These are phyloP conservation scores for Scutellaria barbata DNA, from an alignment of 257 asterid species.

Conservation along the genomic window DNA sequence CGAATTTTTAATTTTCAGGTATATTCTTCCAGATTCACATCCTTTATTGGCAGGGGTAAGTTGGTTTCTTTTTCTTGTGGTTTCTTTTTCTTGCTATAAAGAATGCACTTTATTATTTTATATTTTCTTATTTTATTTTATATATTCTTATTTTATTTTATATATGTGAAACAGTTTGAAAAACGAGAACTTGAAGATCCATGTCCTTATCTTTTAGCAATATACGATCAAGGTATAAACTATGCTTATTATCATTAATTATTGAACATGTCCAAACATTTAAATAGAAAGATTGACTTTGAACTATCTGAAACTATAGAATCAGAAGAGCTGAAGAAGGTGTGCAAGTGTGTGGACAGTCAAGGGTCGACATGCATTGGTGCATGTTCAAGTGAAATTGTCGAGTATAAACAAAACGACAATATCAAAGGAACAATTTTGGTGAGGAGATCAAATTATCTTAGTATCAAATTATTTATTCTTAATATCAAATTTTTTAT, in stretches of 20 bases:
- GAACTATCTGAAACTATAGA: neutral
- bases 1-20: conserved; percentile 44
- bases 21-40: conserved; percentile 65
- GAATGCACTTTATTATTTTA: too few species aligned
- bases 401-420: conserved; percentile 3
- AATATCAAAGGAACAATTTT: conserved; percentile 55
- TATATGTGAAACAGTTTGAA: conserved; percentile 42
- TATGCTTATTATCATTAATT: neutral
- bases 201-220: conserved; percentile 59
- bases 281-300: neutral
- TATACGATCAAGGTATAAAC: conserved; percentile 29
- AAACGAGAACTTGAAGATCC: conserved; percentile 54
- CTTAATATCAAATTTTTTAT: too few species aligned
- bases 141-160: conserved; percentile 9
- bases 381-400: neutral
- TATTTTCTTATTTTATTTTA: too few species aligned
- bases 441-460: conserved; percentile 44
- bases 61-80: neutral
- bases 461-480: too few species aligned
- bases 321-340: conserved; percentile 15
- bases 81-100: too few species aligned
- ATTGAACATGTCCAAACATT: neutral
- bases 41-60: conserved; percentile 59
- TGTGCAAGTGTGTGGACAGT: neutral
- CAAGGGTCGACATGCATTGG: neutral